Conservation (phyloP, 345 rosid genomes). For the Geranium brycei region DNA sequence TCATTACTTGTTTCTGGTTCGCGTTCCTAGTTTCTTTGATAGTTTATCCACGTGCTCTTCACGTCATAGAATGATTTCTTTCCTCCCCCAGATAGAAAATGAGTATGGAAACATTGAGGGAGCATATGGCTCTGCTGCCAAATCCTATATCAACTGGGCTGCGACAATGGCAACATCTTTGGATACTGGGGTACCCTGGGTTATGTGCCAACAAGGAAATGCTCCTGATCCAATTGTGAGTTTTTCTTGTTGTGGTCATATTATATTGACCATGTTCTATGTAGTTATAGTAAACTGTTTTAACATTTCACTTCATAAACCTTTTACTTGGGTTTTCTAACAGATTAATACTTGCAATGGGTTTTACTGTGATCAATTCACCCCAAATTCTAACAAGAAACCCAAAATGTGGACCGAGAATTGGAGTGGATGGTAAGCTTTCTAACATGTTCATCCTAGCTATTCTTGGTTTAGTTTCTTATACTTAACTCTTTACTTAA, state of each 20-base stretch:
- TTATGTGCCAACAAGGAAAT: constrained; percentile 88
- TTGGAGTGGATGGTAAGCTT: constrained; percentile 84
- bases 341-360: constrained; percentile 98
- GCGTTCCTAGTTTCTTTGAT: background rate
- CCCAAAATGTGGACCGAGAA: constrained; percentile 99
- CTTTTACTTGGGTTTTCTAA: constrained; percentile 1
- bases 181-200: constrained; percentile 96
- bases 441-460: constrained; percentile 6
- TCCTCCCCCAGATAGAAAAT: constrained; percentile 64
- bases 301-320: background rate
- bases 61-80: background rate
- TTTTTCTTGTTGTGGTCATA: background rate
- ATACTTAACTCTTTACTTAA: constrained; percentile 2
- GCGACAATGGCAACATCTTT: constrained; percentile 80
- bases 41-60: background rate
- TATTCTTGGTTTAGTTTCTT: constrained; percentile 4
- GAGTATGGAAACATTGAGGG: constrained; percentile 76
- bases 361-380: constrained; percentile 91
- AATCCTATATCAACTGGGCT: constrained; percentile 73
- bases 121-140: constrained; percentile 58
- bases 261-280: background rate
- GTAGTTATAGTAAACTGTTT: background rate
- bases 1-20: background rate
- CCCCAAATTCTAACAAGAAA: constrained; percentile 70
- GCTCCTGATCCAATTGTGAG: constrained; percentile 93